Evolutionary conservation across 1,284 basidiomycete genomes (phyloP).

Genomic region (Heterobasidion parviporum): DNA sequence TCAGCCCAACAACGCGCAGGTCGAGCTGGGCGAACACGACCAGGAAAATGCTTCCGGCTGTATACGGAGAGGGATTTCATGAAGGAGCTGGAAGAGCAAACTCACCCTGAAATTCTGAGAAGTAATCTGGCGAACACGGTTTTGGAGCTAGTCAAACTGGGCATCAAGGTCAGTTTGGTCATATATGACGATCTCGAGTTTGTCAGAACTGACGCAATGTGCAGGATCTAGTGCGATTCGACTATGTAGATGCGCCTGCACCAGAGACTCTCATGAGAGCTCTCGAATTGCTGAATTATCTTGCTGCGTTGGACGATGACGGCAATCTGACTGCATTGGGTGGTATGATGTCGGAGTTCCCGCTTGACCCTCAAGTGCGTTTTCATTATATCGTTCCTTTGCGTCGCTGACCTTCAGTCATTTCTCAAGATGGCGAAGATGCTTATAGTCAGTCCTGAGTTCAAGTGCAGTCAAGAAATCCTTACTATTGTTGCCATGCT

Average conservation of each 20-base stretch:
- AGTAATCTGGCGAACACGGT: constrained; percentile 94
- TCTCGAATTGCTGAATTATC: constrained; percentile 88
- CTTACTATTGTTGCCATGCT: constrained; percentile 95
- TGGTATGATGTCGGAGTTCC: constrained; percentile 95
- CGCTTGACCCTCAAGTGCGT: constrained; percentile 86
- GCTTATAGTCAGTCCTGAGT: constrained; percentile 91
- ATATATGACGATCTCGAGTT: not conserved
- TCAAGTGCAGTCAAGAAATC: constrained; percentile 94
- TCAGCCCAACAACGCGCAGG: constrained; percentile 95
- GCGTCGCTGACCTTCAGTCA: not conserved
- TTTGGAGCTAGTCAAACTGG: constrained; percentile 89
- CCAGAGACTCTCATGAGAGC: constrained; percentile 99
- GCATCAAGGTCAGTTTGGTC: constrained; percentile 52
- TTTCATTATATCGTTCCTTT: not conserved
- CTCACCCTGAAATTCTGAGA: constrained; percentile 91
- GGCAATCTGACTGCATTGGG: constrained; percentile 88
- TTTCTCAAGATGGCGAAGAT: constrained; percentile 74
- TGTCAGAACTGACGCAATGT: not conserved
- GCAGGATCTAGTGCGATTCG: constrained; percentile 87
- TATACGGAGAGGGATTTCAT: constrained; percentile 99
- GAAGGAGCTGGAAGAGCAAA: constrained; percentile 91
- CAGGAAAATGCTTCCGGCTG: constrained; percentile 95
- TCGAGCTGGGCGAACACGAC: constrained; percentile 91
- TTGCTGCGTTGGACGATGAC: constrained; percentile 91
- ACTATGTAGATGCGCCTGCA: constrained; percentile 95